Base-by-base conservation (phyloP, 371 early-diverging fungal genomes). In the Hamiltosporidium tvaerminnensis region DNA sequence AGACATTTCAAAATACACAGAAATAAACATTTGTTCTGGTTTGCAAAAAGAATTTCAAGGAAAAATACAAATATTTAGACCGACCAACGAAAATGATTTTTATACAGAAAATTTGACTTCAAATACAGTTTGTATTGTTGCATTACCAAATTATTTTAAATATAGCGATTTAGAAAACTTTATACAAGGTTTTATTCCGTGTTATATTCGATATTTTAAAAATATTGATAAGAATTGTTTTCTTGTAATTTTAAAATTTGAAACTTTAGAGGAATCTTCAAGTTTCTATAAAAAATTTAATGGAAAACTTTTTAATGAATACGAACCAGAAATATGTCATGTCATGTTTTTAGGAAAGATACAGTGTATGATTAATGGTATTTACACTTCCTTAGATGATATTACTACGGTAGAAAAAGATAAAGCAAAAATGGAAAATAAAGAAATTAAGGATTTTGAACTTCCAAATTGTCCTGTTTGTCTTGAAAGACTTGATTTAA, bases 391-490 rank as follows among this genome's bases (percentile, higher is more conserved):
- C 16, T 47, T 31, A 36, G 12, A 56, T 62, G 16, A 16, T 41
- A 61, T 84, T 87, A 1, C 90, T 87, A 1, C 85, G 85, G 63
- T 64, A 89, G 31, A 80, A 81, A 64, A 76, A 80, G 0, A 79
- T 85, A 32, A 81, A 82, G 34, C 79, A 81, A 9, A 73, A 70
- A 57, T 37, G 32, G 57, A 49, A 52, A 5, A 14, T 32, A 12
- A 35, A 32, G 54, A 54, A 14, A 1, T 44, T 2, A 55, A 61
- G n/a, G 31, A 72, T 7, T 72, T 82, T 57, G 88, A 89, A 69
- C 72, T 90, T 16, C 90, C 91, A 0, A 87, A 84, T 0, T 92
- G 92, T 65, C 89, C 91, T 0, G 88, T 90, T 2, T 92, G 92
- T 67, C 78, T 92, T 35, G 91, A 90, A 65, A 79, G 87, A 7